These are phyloP conservation scores for Xylaria digitata DNA, from an alignment of 2,329 filamentous ascomycete genomes.

Conservation along the genomic window DNA sequence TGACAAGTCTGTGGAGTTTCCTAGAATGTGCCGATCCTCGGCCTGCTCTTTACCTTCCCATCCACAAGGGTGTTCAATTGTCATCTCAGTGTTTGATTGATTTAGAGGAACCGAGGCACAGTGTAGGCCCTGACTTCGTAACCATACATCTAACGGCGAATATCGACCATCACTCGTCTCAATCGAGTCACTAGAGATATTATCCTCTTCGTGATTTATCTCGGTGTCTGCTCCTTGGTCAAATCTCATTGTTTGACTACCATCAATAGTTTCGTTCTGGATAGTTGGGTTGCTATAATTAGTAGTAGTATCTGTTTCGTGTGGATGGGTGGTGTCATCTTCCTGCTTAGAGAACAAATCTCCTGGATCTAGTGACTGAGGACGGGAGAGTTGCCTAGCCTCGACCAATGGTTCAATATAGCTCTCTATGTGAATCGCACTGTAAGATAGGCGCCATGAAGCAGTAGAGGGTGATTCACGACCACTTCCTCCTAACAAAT, in stretches of 20 bases:
- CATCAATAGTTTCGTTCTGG: conserved; percentile 23
- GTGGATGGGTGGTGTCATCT: conserved; percentile 1
- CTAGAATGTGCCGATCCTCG: background rate
- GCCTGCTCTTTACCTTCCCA: conserved; percentile 11
- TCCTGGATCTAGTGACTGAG: conserved; percentile 31
- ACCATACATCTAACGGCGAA: conserved; percentile 49
- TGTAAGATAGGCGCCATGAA: conserved; percentile 49
- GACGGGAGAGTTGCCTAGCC: conserved; percentile 9
- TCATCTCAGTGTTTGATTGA: conserved; percentile 39
- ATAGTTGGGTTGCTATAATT: conserved; percentile 15
- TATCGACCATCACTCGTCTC: conserved; percentile 38
- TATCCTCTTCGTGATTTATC: conserved; percentile 16
- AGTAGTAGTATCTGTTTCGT: conserved; percentile 19
- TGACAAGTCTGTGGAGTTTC: background rate
- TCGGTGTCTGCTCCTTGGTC: conserved; percentile 5
- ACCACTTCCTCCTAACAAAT: conserved; percentile 36
- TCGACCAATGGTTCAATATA: conserved; percentile 41
- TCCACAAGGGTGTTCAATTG: conserved; percentile 26
- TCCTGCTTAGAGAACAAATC: conserved; percentile 15
- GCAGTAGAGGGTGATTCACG: conserved; percentile 44
- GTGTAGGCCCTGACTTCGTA: conserved; percentile 47
- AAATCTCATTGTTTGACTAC: conserved; percentile 13
- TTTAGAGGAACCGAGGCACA: conserved; percentile 39
- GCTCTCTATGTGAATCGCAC: conserved; percentile 43
- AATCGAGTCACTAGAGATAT: conserved; percentile 22